phyloP scores from a whole-genome alignment of 129 eudicot species.

The Lactuca saligna region DNA sequence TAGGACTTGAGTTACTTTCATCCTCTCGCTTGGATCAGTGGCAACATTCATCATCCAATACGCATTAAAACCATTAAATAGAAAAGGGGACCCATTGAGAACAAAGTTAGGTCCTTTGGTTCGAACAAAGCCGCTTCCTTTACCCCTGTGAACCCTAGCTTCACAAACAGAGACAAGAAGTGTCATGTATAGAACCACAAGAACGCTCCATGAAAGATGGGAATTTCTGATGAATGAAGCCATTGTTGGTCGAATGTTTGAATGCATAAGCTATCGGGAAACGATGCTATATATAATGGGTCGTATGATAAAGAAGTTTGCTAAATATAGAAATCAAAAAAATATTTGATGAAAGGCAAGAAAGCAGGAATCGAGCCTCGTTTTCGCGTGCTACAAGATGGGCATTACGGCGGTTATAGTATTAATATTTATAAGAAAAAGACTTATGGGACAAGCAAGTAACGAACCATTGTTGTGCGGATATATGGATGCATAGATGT shows the following conservation, averaged over 20 bases:
- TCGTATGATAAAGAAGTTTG: constrained; percentile 13
- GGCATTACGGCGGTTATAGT: constrained; percentile 1
- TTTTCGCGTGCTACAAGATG: constrained; percentile 23
- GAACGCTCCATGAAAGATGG: constrained; percentile 13
- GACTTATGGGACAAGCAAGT: constrained; percentile 9
- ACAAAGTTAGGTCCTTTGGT: constrained; percentile 48
- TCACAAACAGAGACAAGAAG: constrained; percentile 22
- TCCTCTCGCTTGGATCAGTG: constrained; percentile 52
- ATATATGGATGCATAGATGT: constrained; percentile 4
- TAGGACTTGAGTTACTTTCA: constrained; percentile 53
- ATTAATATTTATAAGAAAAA: neutral
- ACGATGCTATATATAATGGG: constrained; percentile 37
- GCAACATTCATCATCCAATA: constrained; percentile 93
- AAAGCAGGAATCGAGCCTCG: constrained; percentile 22
- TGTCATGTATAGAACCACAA: constrained; percentile 19
- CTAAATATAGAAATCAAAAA: constrained; percentile 37
- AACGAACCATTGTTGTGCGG: neutral
- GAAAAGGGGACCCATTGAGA: constrained; percentile 49
- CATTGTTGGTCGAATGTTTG: constrained; percentile 30
- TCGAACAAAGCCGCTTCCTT: constrained; percentile 37
- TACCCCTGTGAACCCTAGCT: constrained; percentile 35
- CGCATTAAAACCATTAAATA: constrained; percentile 78
- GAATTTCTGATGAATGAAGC: constrained; percentile 14
- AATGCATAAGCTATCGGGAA: constrained; percentile 12
- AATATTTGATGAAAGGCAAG: neutral